phyloP scores from a whole-genome alignment of 345 rosid species.

The Populus euphratica region DNA sequence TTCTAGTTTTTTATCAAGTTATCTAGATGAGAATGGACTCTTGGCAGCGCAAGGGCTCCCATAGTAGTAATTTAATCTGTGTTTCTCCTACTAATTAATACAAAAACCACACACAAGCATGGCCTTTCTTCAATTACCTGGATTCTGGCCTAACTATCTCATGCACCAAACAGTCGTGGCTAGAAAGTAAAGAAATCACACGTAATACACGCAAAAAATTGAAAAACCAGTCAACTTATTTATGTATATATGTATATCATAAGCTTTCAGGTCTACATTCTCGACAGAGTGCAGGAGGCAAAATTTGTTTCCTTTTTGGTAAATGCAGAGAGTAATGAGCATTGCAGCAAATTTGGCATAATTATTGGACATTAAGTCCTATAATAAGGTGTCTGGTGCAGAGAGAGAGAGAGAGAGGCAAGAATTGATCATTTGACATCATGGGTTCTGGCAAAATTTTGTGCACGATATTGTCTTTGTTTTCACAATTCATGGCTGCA shows the following conservation, averaged over 20 bases:
- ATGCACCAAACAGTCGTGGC: background rate
- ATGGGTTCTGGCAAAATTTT: conserved; percentile 8
- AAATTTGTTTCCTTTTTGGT: background rate
- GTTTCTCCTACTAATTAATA: too few species aligned
- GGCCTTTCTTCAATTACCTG: too few species aligned
- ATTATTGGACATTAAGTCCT: too few species aligned
- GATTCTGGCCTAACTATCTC: background rate
- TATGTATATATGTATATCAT: background rate
- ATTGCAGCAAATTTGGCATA: too few species aligned
- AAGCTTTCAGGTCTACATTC: background rate
- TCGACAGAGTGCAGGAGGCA: background rate
- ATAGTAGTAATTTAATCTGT: too few species aligned
- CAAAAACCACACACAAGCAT: too few species aligned
- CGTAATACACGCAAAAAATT: background rate
- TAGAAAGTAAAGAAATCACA: background rate
- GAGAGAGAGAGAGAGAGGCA: too few species aligned
- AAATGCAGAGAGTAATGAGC: background rate
- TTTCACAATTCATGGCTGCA: background rate
- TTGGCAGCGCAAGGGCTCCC: too few species aligned
- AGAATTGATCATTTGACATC: background rate
- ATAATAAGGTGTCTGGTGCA: too few species aligned
- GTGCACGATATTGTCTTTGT: background rate
- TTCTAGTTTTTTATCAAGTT: too few species aligned
- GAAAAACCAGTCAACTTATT: background rate
- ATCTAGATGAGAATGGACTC: too few species aligned